These are phyloP conservation scores for Aspergillus spinulosporus DNA, from an alignment of 2,329 filamentous ascomycete species.

Conservation along the genomic window DNA sequence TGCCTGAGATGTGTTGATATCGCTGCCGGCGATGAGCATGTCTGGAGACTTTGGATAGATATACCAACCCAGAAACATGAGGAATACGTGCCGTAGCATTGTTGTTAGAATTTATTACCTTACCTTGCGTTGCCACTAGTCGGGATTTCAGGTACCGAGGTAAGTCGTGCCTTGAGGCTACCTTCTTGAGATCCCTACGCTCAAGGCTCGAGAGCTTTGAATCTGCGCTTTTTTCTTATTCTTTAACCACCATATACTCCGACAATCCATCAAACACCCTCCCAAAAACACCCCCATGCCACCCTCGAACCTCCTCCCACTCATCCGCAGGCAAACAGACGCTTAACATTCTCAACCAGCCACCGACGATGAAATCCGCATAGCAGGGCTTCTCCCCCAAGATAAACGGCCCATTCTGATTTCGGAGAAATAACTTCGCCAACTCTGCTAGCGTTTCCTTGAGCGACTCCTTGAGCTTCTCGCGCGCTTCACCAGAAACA, in stretches of 20 bases:
- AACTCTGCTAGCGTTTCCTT: slow-evolving; percentile 45
- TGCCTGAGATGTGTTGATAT: no score
- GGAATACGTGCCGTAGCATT: no score
- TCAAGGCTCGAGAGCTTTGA: no score
- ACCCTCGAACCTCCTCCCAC: slow-evolving; percentile 50
- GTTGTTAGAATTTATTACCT: no score
- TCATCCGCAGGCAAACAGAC: slow-evolving; percentile 46
- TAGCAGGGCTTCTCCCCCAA: slow-evolving; percentile 50
- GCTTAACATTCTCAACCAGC: slow-evolving; percentile 54
- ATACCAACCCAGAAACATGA: no score
- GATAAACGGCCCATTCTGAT: slow-evolving; percentile 51
- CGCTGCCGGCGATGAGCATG: no score
- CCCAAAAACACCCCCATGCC: slow-evolving; percentile 56
- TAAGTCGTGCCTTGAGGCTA: no score
- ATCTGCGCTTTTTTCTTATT: slow-evolving; percentile 6
- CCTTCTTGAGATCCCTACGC: no score
- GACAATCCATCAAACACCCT: slow-evolving; percentile 51
- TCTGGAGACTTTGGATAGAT: no score
- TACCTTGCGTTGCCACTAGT: no score
- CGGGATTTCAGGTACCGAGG: no score
- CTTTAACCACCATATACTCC: slow-evolving; percentile 38
- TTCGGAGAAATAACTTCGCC: slow-evolving; percentile 42
- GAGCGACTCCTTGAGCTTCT: slow-evolving; percentile 44
- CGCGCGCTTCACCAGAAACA: slow-evolving; percentile 42
- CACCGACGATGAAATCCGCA: slow-evolving; percentile 60